phyloP scores from a whole-genome alignment of 495 filamentous ascomycete species.

The Podospora pseudopauciseta region DNA sequence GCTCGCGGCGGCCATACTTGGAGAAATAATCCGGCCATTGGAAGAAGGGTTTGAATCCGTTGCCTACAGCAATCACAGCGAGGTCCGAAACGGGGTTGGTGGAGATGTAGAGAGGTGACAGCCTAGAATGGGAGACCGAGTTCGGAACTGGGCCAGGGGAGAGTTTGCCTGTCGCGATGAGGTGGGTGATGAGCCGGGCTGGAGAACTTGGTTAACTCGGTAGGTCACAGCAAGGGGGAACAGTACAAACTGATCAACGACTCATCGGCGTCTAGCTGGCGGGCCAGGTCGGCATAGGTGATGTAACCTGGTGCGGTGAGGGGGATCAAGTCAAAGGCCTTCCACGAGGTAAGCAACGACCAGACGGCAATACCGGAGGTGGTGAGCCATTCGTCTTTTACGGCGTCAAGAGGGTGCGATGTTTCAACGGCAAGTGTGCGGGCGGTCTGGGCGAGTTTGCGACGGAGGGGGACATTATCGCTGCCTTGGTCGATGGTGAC shows the following conservation, averaged over 20 bases:
- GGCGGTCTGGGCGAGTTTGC: slow-evolving; percentile 20
- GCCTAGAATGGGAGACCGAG: slow-evolving; percentile 23
- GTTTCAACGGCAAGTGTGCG: slow-evolving; percentile 26
- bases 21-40: slow-evolving; percentile 31
- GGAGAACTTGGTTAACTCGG: not conserved
- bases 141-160: slow-evolving; percentile 6
- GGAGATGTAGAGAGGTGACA: slow-evolving; percentile 27
- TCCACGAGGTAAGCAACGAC: slow-evolving; percentile 32
- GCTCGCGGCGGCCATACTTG: slow-evolving; percentile 23
- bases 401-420: slow-evolving; percentile 17
- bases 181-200: slow-evolving; percentile 25
- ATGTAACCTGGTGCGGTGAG: slow-evolving; percentile 21
- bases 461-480: slow-evolving; percentile 11
- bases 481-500: not conserved
- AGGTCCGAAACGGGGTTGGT: slow-evolving; percentile 16
- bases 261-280: slow-evolving; percentile 25
- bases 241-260: slow-evolving; percentile 22
- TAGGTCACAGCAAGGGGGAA: not conserved
- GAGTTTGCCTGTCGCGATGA: slow-evolving; percentile 25
- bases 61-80: slow-evolving; percentile 25
- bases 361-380: slow-evolving; percentile 24
- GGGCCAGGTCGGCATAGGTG: slow-evolving; percentile 27
- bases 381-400: slow-evolving; percentile 27
- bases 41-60: slow-evolving; percentile 27
- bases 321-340: slow-evolving; percentile 34